phyloP scores from a whole-genome alignment of 2,329 filamentous ascomycete genomes.

The Piedraia hortae region DNA sequence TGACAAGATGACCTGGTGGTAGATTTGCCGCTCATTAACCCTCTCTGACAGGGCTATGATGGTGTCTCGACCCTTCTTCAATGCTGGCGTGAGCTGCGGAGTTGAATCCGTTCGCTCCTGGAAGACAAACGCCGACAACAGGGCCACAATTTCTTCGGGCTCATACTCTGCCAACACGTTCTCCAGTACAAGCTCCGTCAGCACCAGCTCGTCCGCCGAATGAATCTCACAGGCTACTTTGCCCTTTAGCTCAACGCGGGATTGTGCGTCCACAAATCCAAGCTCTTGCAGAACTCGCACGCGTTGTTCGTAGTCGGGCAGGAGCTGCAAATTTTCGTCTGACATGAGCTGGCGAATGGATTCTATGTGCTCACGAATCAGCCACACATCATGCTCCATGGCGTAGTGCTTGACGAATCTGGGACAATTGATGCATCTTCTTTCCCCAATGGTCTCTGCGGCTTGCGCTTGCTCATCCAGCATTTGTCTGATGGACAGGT shows the following conservation, averaged over 20 bases:
- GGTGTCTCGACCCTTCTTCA: constrained; percentile 57
- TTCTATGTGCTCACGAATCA: constrained; percentile 79
- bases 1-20: constrained; percentile 75
- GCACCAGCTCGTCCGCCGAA: constrained; percentile 80
- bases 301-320: constrained; percentile 90
- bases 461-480: constrained; percentile 42
- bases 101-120: constrained; percentile 77
- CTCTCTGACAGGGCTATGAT: constrained; percentile 81
- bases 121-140: constrained; percentile 87
- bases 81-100: constrained; percentile 52
- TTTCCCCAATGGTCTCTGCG: constrained; percentile 30
- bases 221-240: constrained; percentile 98
- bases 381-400: constrained; percentile 91
- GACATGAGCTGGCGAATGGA: constrained; percentile 72
- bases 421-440: constrained; percentile 40
- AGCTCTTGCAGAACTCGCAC: constrained; percentile 78
- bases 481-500: constrained; percentile 53
- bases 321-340: constrained; percentile 80
- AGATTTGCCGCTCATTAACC: constrained; percentile 67
- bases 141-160: constrained; percentile 81
- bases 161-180: constrained; percentile 90
- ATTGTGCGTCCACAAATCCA: constrained; percentile 66
- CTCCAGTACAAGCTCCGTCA: constrained; percentile 87
- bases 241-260: constrained; percentile 80
- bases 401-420: constrained; percentile 78